phyloP scores from a whole-genome alignment of 495 filamentous ascomycete species.

The Aspergillus incahuasiensis region DNA sequence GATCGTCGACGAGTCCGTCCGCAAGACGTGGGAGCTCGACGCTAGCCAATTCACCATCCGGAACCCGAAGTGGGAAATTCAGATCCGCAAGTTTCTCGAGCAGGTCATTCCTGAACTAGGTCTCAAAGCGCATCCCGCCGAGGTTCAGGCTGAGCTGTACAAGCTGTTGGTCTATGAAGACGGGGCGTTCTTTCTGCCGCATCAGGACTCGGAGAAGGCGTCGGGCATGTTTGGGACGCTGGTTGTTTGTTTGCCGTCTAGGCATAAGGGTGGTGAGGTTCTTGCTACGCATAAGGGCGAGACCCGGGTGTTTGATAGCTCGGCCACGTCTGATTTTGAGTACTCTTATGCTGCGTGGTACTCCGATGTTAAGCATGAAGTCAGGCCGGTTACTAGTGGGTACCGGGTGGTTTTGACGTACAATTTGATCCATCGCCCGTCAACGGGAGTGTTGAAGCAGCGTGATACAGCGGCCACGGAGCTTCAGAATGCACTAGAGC shows the following conservation, averaged over 20 bases:
- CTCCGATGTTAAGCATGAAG: constrained; percentile 51
- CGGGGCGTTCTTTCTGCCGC: constrained; percentile 49
- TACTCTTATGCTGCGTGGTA: constrained; percentile 47
- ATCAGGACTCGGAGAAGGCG: constrained; percentile 49
- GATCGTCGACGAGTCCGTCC: constrained; percentile 11
- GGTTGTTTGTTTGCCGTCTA: constrained; percentile 49
- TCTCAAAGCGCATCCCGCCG: constrained; percentile 18
- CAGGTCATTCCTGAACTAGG: constrained; percentile 27
- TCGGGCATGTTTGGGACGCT: constrained; percentile 55
- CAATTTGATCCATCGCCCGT: constrained; percentile 42
- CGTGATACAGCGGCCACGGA: not conserved
- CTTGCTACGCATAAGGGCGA: constrained; percentile 36
- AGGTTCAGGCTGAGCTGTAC: constrained; percentile 40
- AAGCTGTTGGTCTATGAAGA: constrained; percentile 55
- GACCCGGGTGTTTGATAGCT: constrained; percentile 29
- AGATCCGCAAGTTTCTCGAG: not conserved
- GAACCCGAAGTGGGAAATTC: constrained; percentile 6
- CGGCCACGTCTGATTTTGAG: constrained; percentile 21
- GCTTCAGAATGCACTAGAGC: not conserved
- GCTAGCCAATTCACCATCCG: constrained; percentile 7
- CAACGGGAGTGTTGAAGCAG: not conserved
- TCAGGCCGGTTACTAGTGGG: constrained; percentile 46
- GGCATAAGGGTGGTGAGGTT: constrained; percentile 49
- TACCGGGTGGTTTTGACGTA: constrained; percentile 51
- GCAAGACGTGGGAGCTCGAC: constrained; percentile 13